Base-by-base conservation (phyloP, 169 alveolate species). In the Blepharisma undulans region DNA sequence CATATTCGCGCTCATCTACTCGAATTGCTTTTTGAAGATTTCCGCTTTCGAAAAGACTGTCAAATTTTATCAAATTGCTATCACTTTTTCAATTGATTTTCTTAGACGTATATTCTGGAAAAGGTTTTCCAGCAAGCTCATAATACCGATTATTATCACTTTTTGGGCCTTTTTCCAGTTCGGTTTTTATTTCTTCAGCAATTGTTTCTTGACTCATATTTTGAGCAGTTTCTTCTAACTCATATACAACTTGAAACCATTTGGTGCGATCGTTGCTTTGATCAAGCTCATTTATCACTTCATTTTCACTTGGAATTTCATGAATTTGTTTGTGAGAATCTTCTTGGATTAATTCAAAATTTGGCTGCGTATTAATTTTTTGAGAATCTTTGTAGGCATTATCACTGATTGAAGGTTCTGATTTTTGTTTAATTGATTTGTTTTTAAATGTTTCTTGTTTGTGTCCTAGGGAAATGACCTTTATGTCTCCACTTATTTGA, bases 21-120 rank as follows among this genome's bases (percentile, higher is more conserved):
- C 94, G 74, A 72, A 97, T 94, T 7, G 98, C 99, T 78, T 98
- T 94, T 82, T 96, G 93, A 61, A 98, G 91, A 92, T 98, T 98
- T 25, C 98, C 99, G 32, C 98, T 94, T 94, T 98, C 99, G 88
- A 98, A 98, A 71, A 97, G 92, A 71, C 97, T 92, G 92, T 97
- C 98, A 92, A 98, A 98, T 27, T 94, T 96, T 74, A 97, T 92
- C 16, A 98, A 95, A 29, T 89, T 74, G 48, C 33, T 29, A 74
- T 74, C 81, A 48, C 14, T 48, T 2, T 3, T 48, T 48, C 66
- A 48, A 48, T 48, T 48, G 66, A 48, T 48, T 48, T 48, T 48
- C 66, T 48, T 48, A 12, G 66, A 48, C 14, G 66, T 48, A 48
- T 48, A 48, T 48, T 48, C 66, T 10, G 66, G 66, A 1, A 48